These are phyloP conservation scores for Alternaria metachromatica DNA, from an alignment of 2,329 filamentous ascomycete genomes.

Conservation along the genomic window DNA sequence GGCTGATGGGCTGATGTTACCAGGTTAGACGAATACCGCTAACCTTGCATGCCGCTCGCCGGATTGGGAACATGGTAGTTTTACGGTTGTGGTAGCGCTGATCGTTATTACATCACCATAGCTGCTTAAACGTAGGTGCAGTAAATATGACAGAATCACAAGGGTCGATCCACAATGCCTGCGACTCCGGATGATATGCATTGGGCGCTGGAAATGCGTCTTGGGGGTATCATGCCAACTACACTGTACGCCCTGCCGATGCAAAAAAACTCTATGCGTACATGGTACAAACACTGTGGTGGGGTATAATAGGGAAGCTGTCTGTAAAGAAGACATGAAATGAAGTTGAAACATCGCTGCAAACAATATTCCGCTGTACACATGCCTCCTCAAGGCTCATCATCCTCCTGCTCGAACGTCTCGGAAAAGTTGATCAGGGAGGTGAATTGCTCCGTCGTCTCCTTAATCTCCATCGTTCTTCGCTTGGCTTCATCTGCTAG, in stretches of 20 bases:
- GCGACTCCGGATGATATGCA: background rate
- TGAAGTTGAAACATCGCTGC: background rate
- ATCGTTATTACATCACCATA: background rate
- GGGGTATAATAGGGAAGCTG: background rate
- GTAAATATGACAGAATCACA: background rate
- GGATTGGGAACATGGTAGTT: background rate
- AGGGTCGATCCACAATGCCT: background rate
- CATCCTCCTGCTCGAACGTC: constrained; percentile 27
- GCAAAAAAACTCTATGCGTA: background rate
- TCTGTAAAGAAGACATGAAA: background rate
- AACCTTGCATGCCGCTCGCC: background rate
- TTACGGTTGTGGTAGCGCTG: background rate
- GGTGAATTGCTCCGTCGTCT: constrained; percentile 21
- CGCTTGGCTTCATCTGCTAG: constrained; percentile 19
- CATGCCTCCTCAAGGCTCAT: background rate
- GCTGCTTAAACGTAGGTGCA: background rate
- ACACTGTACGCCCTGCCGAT: background rate
- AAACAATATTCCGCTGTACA: background rate
- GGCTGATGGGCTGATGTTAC: background rate
- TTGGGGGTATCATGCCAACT: background rate
- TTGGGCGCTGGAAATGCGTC: background rate
- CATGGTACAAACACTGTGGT: background rate
- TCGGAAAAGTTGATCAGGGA: constrained; percentile 41
- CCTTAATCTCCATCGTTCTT: constrained; percentile 16
- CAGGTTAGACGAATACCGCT: background rate